A percentile compares a stretch with the other conserved stretches of the same genome.
Conservation (phyloP, 2,329 filamentous ascomycete species). For the Phialophora verrucosa region DNA sequence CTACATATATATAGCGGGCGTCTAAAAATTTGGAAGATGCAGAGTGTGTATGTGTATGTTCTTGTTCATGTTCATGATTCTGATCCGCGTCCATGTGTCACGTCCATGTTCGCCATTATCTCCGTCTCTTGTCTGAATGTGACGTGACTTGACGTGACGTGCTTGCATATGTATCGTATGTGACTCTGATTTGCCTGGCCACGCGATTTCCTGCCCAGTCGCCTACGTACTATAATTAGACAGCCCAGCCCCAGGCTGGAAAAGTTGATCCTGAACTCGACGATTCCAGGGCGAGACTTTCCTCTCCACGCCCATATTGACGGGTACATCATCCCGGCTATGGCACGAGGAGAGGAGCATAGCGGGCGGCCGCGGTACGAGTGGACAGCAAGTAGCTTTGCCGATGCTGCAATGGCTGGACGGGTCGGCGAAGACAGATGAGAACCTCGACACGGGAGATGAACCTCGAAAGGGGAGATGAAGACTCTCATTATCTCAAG, state of each 20-base stretch:
- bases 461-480: too few species aligned
- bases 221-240: background rate
- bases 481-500: too few species aligned
- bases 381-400: too few species aligned
- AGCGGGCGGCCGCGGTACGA: too few species aligned
- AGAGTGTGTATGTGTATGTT: background rate
- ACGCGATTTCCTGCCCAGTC: background rate
- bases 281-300: background rate
- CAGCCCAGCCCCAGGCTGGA: too few species aligned
- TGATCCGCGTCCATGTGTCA: background rate
- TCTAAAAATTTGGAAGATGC: background rate
- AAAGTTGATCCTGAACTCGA: background rate
- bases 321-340: background rate
- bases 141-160: background rate
- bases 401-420: too few species aligned
- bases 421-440: too few species aligned
- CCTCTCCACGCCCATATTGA: background rate
- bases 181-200: background rate
- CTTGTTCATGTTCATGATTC: background rate
- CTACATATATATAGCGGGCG: background rate
- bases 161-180: background rate
- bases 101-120: background rate
- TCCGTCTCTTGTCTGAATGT: background rate
- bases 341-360: too few species aligned
- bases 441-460: too few species aligned